These are phyloP conservation scores for Penicillium argentinense DNA, from an alignment of 495 filamentous ascomycete species.

Conservation along the genomic window DNA sequence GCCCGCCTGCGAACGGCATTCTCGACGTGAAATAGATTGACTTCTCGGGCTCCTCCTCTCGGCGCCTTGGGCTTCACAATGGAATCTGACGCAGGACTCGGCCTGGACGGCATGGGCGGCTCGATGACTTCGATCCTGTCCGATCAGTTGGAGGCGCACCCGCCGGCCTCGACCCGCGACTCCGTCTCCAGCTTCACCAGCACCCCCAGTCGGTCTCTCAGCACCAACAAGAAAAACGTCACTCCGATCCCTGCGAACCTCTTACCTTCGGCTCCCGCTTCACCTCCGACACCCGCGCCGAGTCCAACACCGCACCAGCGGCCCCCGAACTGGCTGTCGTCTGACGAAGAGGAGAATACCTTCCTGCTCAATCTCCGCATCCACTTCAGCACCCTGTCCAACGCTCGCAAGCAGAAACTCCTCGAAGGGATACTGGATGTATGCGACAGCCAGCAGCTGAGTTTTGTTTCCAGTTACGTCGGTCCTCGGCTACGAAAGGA, in stretches of 20 bases:
- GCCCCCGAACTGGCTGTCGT: conserved; percentile 57
- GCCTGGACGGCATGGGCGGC: conserved; percentile 29
- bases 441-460: conserved; percentile 91
- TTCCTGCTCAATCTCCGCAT: conserved; percentile 54
- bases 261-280: conserved; percentile 65
- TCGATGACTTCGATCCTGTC: conserved; percentile 33
- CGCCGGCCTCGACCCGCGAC: conserved; percentile 29
- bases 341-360: conserved; percentile 57
- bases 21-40: not conserved
- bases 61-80: conserved; percentile 10
- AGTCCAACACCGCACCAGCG: conserved; percentile 64
- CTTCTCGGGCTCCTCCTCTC: not conserved
- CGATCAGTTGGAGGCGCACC: conserved; percentile 35
- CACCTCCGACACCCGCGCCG: conserved; percentile 67
- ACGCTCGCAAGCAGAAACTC: conserved; percentile 58
- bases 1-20: not conserved
- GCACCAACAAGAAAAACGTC: conserved; percentile 50
- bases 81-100: conserved; percentile 33
- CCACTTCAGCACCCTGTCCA: conserved; percentile 54
- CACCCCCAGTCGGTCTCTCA: conserved; percentile 49
- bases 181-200: conserved; percentile 35
- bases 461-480: conserved; percentile 92
- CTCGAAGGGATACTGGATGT: conserved; percentile 83
- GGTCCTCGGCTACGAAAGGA: conserved; percentile 92
- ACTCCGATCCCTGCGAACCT: conserved; percentile 58